These are phyloP conservation scores for Boletales sp. DNA, from an alignment of 768 basidiomycete species.

Conservation along the genomic window DNA sequence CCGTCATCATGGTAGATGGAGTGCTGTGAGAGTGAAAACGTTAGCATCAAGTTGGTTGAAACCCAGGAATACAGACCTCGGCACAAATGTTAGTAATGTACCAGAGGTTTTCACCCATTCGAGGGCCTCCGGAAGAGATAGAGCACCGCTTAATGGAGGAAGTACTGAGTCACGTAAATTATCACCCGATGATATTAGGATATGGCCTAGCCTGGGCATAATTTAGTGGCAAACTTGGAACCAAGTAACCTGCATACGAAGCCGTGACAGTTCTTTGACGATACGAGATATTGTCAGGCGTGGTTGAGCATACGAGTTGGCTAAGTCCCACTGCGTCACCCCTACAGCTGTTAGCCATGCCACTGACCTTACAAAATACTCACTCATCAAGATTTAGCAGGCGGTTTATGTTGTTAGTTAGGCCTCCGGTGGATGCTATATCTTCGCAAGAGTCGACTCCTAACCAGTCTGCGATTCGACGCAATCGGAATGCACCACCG, in stretches of 20 bases:
- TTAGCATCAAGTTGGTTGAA: neutral
- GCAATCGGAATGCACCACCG: slow-evolving; percentile 51
- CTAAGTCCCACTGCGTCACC: slow-evolving; percentile 10
- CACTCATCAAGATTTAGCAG: slow-evolving; percentile 38
- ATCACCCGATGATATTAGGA: slow-evolving; percentile 45
- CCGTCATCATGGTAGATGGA: slow-evolving; percentile 34
- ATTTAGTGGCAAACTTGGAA: slow-evolving; percentile 4
- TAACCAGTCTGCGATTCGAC: slow-evolving; percentile 63
- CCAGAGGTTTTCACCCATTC: slow-evolving; percentile 40
- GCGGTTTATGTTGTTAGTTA: slow-evolving; percentile 33
- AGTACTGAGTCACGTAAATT: slow-evolving; percentile 35
- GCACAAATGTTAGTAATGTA: slow-evolving; percentile 42
- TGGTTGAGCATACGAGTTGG: slow-evolving; percentile 8
- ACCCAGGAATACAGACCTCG: slow-evolving; percentile 38
- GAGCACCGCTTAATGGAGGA: slow-evolving; percentile 46
- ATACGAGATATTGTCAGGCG: neutral
- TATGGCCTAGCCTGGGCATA: slow-evolving; percentile 51
- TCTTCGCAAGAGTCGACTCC: slow-evolving; percentile 33
- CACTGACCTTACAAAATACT: slow-evolving; percentile 5
- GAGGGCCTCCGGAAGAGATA: slow-evolving; percentile 39
- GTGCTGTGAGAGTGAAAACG: slow-evolving; percentile 29
- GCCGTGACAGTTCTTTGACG: slow-evolving; percentile 32
- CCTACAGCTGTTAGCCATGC: slow-evolving; percentile 16
- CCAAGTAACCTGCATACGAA: slow-evolving; percentile 29
- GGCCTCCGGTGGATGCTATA: slow-evolving; percentile 34